phyloP scores from a whole-genome alignment of 257 asterid species.

The Primulina eburnea region DNA sequence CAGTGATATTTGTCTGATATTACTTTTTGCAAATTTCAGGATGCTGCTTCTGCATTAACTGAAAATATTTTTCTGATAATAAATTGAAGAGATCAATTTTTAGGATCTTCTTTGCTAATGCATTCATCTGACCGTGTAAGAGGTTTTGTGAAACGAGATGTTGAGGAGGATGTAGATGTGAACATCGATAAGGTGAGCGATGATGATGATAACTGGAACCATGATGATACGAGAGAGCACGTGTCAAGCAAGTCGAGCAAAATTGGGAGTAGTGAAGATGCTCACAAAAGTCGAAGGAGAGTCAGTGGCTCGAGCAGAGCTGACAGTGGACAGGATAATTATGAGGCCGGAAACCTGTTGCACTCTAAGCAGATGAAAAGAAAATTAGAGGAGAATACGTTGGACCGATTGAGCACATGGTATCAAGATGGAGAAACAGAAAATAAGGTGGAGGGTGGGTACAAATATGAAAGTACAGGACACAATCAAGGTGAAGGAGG shows the following conservation, averaged over 20 bases:
- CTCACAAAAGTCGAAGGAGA: conserved; percentile 69
- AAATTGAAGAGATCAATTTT: conserved; percentile 22
- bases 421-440: conserved; percentile 84
- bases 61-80: conserved; percentile 14
- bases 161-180: conserved; percentile 61
- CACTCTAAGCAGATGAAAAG: conserved; percentile 65
- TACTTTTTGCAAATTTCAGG: conserved; percentile 22
- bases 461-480: conserved; percentile 54
- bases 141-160: conserved; percentile 47
- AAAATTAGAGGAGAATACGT: conserved; percentile 61
- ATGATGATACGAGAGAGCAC: conserved; percentile 51
- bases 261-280: conserved; percentile 50
- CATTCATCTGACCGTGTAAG: conserved; percentile 64
- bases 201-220: conserved; percentile 51
- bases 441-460: conserved; percentile 47
- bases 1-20: conserved; percentile 12
- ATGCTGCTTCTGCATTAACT: conserved; percentile 23
- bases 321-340: conserved; percentile 71
- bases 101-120: conserved; percentile 45
- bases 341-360: conserved; percentile 54
- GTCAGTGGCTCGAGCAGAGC: conserved; percentile 51
- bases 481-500: conserved; percentile 50
- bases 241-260: conserved; percentile 56
- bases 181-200: conserved; percentile 64
- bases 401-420: conserved; percentile 82